Evolutionary conservation across 2,329 filamentous ascomycete species (phyloP).

Genomic region (Raffaelea arxii): DNA sequence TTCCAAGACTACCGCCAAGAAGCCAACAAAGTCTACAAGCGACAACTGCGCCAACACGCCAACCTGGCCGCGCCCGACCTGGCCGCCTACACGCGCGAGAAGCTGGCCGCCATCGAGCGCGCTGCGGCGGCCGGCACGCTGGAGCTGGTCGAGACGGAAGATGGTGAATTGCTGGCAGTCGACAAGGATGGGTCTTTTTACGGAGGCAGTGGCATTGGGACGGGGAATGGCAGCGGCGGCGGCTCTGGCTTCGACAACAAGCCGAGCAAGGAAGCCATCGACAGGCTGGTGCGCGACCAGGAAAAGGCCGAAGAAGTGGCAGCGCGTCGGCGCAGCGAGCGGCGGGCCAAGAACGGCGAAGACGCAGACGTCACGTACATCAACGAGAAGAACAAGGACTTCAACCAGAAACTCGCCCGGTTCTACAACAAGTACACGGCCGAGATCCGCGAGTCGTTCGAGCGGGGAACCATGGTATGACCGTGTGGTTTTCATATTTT

Average conservation of each 20-base stretch:
- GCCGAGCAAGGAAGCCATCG: constrained; percentile 77
- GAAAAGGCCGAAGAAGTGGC: constrained; percentile 80
- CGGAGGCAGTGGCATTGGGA: constrained; percentile 47
- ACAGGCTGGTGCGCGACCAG: constrained; percentile 77
- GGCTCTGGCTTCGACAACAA: constrained; percentile 71
- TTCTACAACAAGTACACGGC: constrained; percentile 99
- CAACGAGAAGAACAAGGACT: constrained; percentile 99
- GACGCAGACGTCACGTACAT: constrained; percentile 94
- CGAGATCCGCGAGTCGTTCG: constrained; percentile 95
- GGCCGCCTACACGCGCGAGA: constrained; percentile 78
- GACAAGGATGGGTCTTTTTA: constrained; percentile 89
- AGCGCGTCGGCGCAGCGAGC: constrained; percentile 75
- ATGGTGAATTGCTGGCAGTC: constrained; percentile 87
- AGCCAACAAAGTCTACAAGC: constrained; percentile 86
- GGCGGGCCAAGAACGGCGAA: constrained; percentile 68
- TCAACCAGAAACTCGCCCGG: constrained; percentile 90
- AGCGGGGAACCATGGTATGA: constrained; percentile 92
- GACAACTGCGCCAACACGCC: constrained; percentile 60
- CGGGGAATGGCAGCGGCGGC: constrained; percentile 63
- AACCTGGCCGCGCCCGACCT: constrained; percentile 65
- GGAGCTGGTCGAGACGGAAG: constrained; percentile 91
- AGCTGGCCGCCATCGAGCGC: constrained; percentile 73
- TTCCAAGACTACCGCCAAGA: constrained; percentile 87
- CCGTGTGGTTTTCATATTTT: neutral
- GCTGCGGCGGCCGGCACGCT: constrained; percentile 77